These are phyloP conservation scores for Cyclanthera cordifolia DNA, from an alignment of 306 rosid species.

Conservation along the genomic window DNA sequence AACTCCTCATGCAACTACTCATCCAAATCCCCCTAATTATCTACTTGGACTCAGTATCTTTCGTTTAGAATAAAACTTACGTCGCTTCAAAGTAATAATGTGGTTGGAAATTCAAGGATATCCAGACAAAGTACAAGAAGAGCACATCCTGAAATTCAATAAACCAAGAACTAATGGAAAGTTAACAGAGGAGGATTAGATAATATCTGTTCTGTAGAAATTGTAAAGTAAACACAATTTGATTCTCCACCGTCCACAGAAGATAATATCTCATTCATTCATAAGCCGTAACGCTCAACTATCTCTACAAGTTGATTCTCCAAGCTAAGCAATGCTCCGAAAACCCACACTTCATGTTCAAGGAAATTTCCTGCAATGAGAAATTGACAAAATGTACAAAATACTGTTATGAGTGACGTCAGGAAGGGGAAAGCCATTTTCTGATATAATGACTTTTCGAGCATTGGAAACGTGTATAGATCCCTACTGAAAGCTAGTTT, in stretches of 20 bases:
- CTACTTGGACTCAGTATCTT: neutral
- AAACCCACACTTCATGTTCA: neutral
- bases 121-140: neutral
- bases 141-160: neutral
- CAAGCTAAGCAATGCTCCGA: neutral
- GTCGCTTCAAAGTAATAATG: neutral
- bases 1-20: too few relatives aligned
- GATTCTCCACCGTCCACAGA: neutral
- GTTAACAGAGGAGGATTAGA: neutral
- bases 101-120: neutral
- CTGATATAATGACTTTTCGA: neutral
- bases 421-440: neutral
- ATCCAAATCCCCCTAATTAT: too few relatives aligned
- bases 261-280: conserved; percentile 3
- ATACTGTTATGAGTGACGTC: neutral
- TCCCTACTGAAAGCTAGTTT: neutral
- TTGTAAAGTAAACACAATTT: neutral
- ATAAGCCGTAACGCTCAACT: neutral
- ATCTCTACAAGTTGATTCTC: conserved; percentile 6
- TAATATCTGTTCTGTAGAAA: neutral
- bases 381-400: conserved; percentile 4
- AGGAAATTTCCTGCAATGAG: conserved; percentile 9
- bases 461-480: neutral
- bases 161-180: neutral
- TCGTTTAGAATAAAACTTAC: neutral